phyloP scores from a whole-genome alignment of 1,139 yeast species.

The Eremothecium coryli region DNA sequence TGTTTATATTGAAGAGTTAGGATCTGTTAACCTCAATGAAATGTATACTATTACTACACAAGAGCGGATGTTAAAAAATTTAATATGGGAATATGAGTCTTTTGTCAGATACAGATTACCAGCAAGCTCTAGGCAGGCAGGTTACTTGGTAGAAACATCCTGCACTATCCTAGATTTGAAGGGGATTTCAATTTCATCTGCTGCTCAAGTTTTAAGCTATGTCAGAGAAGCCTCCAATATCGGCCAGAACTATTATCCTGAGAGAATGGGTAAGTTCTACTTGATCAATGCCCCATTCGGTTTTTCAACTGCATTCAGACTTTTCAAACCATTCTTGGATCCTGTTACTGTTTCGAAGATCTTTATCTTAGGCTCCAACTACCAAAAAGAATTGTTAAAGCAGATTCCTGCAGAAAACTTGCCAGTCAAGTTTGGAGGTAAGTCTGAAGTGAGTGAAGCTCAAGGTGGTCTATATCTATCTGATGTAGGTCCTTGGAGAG shows the following conservation, averaged over 20 bases:
- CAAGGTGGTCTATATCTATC: slow-evolving; percentile 79
- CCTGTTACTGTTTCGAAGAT: slow-evolving; percentile 98
- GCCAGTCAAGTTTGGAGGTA: slow-evolving; percentile 86
- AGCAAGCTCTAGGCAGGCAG: slow-evolving; percentile 82
- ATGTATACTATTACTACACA: slow-evolving; percentile 91
- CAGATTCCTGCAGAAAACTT: slow-evolving; percentile 91
- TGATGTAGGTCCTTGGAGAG: slow-evolving; percentile 98
- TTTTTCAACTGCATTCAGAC: slow-evolving; percentile 82
- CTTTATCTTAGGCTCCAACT: slow-evolving; percentile 72
- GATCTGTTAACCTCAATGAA: slow-evolving; percentile 77
- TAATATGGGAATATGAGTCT: slow-evolving; percentile 96
- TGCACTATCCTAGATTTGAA: slow-evolving; percentile 93
- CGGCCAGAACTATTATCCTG: slow-evolving; percentile 98
- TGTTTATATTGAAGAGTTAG: slow-evolving; percentile 86
- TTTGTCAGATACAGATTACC: slow-evolving; percentile 79
- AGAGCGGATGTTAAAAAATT: slow-evolving; percentile 90
- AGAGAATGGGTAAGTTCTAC: slow-evolving; percentile 97
- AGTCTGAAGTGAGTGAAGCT: slow-evolving; percentile 50
- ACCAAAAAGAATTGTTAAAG: slow-evolving; percentile 72
- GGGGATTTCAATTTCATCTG: slow-evolving; percentile 80
- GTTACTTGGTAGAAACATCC: slow-evolving; percentile 79
- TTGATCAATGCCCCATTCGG: slow-evolving; percentile 96
- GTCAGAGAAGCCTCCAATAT: slow-evolving; percentile 87
- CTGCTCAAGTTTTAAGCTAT: slow-evolving; percentile 76
- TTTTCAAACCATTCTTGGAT: slow-evolving; percentile 89